These are phyloP conservation scores for Agapanthus africanus DNA, from an alignment of 106 monocot genomes.

Conservation along the genomic window DNA sequence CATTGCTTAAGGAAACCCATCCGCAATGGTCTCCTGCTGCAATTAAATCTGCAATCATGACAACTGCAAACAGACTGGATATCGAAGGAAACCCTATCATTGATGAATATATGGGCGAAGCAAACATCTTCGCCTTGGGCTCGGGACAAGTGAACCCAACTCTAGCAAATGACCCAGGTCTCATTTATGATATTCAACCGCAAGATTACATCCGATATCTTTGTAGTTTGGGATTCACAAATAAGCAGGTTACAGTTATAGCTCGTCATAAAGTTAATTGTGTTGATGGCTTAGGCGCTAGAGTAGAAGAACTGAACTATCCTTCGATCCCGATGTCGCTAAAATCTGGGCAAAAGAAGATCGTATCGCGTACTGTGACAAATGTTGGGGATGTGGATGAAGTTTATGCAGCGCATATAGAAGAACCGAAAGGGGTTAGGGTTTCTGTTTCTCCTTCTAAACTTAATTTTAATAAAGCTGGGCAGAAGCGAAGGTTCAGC, in stretches of 20 bases:
- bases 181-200: conserved; percentile 4
- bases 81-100: not conserved
- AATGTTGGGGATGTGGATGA: not conserved
- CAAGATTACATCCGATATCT: not conserved
- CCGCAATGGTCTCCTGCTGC: conserved; percentile 32
- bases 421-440: not conserved
- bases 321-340: not conserved
- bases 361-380: not conserved
- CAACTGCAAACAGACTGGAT: conserved; percentile 16
- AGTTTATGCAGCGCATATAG: not conserved
- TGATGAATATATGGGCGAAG: not conserved
- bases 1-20: conserved; percentile 17
- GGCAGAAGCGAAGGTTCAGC: not conserved
- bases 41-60: no score
- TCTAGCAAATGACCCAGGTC: not conserved
- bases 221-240: conserved; percentile 2
- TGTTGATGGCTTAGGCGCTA: not conserved
- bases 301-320: not conserved
- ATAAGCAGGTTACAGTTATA: not conserved
- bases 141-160: not conserved
- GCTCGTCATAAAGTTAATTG: not conserved
- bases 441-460: not conserved
- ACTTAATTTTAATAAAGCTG: not conserved
- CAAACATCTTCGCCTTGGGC: not conserved
- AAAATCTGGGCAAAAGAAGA: not conserved